Conservation (phyloP, 768 basidiomycete species). For the Tricholoma terreum region DNA sequence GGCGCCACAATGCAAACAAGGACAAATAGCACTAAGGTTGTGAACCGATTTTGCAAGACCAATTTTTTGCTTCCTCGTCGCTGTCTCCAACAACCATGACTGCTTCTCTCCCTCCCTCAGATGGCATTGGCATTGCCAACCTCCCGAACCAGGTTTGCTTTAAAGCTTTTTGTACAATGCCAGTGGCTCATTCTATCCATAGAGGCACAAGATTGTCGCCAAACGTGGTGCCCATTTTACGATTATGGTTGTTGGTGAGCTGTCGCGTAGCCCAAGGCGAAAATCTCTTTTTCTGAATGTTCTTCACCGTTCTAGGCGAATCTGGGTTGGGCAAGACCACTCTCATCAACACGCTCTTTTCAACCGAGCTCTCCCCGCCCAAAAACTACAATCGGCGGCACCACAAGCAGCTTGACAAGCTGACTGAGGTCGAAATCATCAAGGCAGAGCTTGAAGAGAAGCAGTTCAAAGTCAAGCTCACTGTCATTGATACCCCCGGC, state of each 20-base stretch:
- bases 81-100: slow-evolving; percentile 32
- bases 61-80: slow-evolving; percentile 1
- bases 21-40: not conserved
- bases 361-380: slow-evolving; percentile 88
- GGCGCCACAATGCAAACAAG: not conserved
- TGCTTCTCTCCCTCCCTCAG: slow-evolving; percentile 45
- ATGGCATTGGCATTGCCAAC: slow-evolving; percentile 94
- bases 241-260: slow-evolving; percentile 96
- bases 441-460: slow-evolving; percentile 99
- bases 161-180: not conserved
- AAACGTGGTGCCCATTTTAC: slow-evolving; percentile 98
- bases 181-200: slow-evolving; percentile 2
- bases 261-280: not conserved
- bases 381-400: slow-evolving; percentile 91
- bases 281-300: slow-evolving; percentile 2
- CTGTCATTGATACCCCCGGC: slow-evolving; percentile 97
- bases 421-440: slow-evolving; percentile 98
- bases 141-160: slow-evolving; percentile 90
- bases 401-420: slow-evolving; percentile 96
- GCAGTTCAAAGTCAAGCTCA: slow-evolving; percentile 98
- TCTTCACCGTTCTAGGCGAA: slow-evolving; percentile 58
- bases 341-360: slow-evolving; percentile 98
- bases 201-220: slow-evolving; percentile 99
- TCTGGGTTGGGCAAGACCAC: slow-evolving; percentile 97
- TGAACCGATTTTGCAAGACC: not conserved